A percentile compares a stretch with the other conserved stretches of the same genome.
Conservation (phyloP, 2,329 filamentous ascomycete species). For the Colletotrichum caudatum region DNA sequence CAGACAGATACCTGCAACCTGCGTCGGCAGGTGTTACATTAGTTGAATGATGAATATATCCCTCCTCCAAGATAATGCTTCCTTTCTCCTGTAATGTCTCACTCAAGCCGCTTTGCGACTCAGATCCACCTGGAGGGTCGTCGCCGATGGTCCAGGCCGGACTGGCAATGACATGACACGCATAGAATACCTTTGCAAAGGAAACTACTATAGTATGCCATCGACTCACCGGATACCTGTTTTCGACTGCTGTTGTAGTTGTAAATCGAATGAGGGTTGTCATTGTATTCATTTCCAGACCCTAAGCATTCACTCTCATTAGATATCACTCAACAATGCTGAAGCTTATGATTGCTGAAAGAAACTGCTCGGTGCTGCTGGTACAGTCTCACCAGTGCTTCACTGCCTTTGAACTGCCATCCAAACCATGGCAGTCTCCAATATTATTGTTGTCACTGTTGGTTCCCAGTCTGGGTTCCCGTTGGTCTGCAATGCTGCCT, state of each 20-base stretch:
- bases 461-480: neutral
- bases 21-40: constrained; percentile 5
- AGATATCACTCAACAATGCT: too few species aligned
- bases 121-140: too few species aligned
- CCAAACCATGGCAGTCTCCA: neutral
- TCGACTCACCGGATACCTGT: neutral
- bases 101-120: too few species aligned
- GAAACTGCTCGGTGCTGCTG: neutral
- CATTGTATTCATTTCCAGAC: too few species aligned
- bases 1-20: constrained; percentile 18
- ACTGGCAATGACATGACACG: neutral
- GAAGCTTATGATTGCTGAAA: too few species aligned
- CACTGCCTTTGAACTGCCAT: neutral
- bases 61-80: neutral
- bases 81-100: neutral
- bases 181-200: neutral
- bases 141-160: neutral
- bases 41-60: constrained; percentile 33
- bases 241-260: neutral
- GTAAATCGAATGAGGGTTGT: neutral
- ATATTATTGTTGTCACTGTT: neutral
- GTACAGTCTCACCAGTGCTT: neutral
- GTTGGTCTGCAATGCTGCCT: neutral
- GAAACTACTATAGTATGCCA: neutral
- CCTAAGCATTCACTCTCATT: neutral